phyloP scores from a whole-genome alignment of 169 alveolate genomes.

The Amoebophrya sp. region DNA sequence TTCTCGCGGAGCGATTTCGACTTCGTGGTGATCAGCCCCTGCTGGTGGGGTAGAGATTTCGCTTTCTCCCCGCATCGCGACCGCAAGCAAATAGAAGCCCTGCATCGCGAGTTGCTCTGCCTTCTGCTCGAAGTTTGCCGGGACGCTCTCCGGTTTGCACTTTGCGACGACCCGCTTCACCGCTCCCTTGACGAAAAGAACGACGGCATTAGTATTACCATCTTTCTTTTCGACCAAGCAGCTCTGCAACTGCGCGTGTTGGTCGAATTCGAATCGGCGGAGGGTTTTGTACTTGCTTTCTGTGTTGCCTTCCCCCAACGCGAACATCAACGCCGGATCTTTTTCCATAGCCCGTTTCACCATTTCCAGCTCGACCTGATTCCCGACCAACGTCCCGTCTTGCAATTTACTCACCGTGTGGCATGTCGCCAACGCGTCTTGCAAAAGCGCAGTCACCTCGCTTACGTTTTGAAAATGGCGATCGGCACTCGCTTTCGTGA shows the following conservation, averaged over 20 bases:
- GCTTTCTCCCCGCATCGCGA: too few relatives aligned
- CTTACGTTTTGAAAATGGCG: too few relatives aligned
- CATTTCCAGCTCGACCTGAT: conserved; percentile 27
- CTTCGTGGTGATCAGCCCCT: too few relatives aligned
- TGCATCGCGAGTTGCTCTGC: neutral
- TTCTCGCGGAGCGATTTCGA: too few relatives aligned
- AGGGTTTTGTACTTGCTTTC: neutral
- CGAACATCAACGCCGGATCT: too few relatives aligned
- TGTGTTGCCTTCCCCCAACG: neutral
- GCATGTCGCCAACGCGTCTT: conserved; percentile 1
- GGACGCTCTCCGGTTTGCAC: neutral
- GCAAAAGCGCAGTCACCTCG: conserved; percentile 20
- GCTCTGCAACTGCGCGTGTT: neutral
- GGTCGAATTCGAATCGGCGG: neutral
- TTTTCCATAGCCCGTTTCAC: neutral
- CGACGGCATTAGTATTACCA: neutral
- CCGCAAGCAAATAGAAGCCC: neutral
- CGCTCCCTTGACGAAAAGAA: neutral
- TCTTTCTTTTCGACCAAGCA: neutral
- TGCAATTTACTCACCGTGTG: neutral
- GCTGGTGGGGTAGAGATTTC: too few relatives aligned
- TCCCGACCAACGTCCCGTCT: conserved; percentile 9
- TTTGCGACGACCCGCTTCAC: neutral
- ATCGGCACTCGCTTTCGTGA: too few relatives aligned
- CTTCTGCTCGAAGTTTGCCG: neutral